Evolutionary conservation across 495 filamentous ascomycete species (phyloP), one percentile per base, ranked within the genome.

Genomic region (Talaromyces ruber): DNA sequence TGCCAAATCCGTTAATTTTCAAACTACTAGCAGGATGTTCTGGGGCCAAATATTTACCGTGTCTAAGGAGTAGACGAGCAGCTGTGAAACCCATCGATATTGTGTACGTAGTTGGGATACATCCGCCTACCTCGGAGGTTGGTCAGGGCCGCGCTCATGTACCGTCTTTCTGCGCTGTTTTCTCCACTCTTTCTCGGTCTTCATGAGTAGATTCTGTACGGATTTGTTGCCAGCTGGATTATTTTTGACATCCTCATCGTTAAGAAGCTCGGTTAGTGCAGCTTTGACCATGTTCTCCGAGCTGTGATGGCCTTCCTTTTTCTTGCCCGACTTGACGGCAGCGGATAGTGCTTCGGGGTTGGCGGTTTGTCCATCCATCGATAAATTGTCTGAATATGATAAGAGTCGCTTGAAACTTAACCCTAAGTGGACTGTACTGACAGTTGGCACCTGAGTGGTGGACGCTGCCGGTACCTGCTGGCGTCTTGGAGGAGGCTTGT

Each of bases 211-310:
- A 14, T 57, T 57, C 24, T 57, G 54, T 4, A 57, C 14, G 54
- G 26, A 57, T 34, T 34, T 57, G 29, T 57, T 57, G 6, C 26
- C 28, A 0, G 14, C 54, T 34, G 54, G 54, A 14, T 57, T 57
- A 5, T 34, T 57, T 9, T 57, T 57, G 54, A 57, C 54, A 11
- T 57, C 54, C 6, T 30, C 54, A 30, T 57, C 54, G 29, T 57
- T 57, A 16, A 57, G 54, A 9, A 57, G 29, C 21, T 57, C 54
- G 16, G 54, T 57, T 4, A 57, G 22, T 21, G 54, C 54, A 7
- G 26, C 26, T 34, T 57, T 57, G 24, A 57, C 54, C 54, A 57
- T 57, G 24, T 57, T 57, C 29, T 57, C 54, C 12, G 54, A 34
- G 54, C 16, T 57, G 29, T 29, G 54, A 57, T 57, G 54, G 28